Evolutionary conservation across 495 filamentous ascomycete genomes (phyloP).

Genomic region (Cenococcum geophilum): DNA sequence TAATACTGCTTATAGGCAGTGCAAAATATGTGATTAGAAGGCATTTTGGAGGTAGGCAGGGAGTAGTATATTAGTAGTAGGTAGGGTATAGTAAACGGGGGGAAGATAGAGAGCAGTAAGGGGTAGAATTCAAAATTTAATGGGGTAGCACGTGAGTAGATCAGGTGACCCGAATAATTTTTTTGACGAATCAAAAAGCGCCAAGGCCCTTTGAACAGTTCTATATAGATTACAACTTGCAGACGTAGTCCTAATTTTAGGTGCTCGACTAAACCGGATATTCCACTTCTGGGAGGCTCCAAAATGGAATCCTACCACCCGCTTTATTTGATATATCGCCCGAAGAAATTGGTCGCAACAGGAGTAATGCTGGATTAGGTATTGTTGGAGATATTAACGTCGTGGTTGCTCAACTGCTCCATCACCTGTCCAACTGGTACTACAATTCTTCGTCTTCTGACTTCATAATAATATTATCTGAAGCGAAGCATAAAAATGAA

Average conservation of each 20-base stretch:
- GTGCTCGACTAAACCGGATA: constrained; percentile 61
- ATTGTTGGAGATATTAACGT: constrained; percentile 51
- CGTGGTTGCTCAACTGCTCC: constrained; percentile 46
- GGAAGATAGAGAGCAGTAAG: too few species aligned
- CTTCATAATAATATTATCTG: constrained; percentile 35
- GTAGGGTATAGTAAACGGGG: too few species aligned
- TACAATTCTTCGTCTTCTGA: constrained; percentile 36
- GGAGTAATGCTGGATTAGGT: constrained; percentile 43
- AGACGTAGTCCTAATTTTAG: constrained; percentile 55
- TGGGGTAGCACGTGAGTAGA: too few species aligned
- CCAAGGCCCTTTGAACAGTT: too few species aligned
- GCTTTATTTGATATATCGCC: constrained; percentile 49
- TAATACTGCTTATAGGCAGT: too few species aligned
- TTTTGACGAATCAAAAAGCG: too few species aligned
- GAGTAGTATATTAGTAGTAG: too few species aligned
- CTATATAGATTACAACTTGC: too few species aligned
- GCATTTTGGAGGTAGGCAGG: too few species aligned
- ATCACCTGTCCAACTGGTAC: constrained; percentile 42
- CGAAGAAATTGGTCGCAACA: constrained; percentile 49
- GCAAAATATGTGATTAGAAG: too few species aligned
- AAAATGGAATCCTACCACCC: constrained; percentile 51
- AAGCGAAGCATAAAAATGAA: constrained; percentile 47
- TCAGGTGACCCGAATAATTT: too few species aligned
- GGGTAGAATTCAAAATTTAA: too few species aligned
- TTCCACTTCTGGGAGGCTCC: constrained; percentile 55